Evolutionary conservation across 129 eudicot species (phyloP).

Genomic region (Flaveria brownii): DNA sequence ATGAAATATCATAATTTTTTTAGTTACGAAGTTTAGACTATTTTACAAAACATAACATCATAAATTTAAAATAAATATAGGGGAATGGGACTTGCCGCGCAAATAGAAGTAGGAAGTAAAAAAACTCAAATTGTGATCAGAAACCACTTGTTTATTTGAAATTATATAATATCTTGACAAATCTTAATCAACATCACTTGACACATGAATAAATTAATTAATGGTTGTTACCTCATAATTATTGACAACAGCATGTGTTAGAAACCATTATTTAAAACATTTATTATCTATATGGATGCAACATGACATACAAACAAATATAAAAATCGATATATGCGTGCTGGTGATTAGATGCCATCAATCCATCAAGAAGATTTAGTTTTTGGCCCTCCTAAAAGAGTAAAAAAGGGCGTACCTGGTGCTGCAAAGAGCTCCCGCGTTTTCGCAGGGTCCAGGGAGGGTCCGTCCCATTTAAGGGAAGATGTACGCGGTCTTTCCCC

Average conservation of each 20-base stretch:
- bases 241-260: slow-evolving; percentile 36
- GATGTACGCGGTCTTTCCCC: too few species aligned
- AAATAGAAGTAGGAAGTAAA: neutral
- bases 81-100: neutral
- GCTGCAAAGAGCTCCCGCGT: too few species aligned
- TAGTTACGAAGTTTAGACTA: neutral
- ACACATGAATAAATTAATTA: slow-evolving; percentile 28
- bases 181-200: slow-evolving; percentile 28
- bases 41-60: neutral
- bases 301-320: slow-evolving; percentile 13
- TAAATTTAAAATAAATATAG: neutral
- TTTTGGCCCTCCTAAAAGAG: neutral
- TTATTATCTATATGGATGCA: neutral
- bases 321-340: neutral
- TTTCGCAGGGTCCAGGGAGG: too few species aligned
- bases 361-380: slow-evolving; percentile 29
- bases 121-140: neutral
- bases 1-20: too few species aligned
- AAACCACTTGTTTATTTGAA: slow-evolving; percentile 12
- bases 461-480: too few species aligned
- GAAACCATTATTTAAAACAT: slow-evolving; percentile 14
- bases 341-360: slow-evolving; percentile 32
- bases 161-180: neutral
- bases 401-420: too few species aligned
- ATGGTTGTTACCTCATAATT: slow-evolving; percentile 29